Conservation (phyloP, 2,329 filamentous ascomycete species). For the Cyphellophora attinorum region DNA sequence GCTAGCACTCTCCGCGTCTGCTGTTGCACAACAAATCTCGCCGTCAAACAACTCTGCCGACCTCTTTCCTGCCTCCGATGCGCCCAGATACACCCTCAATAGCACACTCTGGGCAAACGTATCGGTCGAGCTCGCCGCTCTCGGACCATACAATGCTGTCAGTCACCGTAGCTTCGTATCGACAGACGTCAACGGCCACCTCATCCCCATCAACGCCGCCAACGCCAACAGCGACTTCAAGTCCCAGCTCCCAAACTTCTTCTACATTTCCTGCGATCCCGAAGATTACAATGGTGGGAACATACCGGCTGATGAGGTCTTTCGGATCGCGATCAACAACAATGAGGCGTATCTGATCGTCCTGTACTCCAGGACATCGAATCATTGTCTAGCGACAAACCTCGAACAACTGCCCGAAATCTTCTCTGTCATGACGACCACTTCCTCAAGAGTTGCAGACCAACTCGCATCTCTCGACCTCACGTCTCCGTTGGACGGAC, state of each 20-base stretch:
- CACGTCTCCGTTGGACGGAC: constrained; percentile 5
- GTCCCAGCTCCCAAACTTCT: constrained; percentile 19
- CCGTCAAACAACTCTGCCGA: constrained; percentile 15
- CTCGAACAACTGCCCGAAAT: constrained; percentile 19
- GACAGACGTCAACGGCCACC: constrained; percentile 9
- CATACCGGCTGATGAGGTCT: constrained; percentile 24
- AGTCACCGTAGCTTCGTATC: constrained; percentile 11
- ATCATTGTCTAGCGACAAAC: constrained; percentile 27
- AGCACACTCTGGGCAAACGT: constrained; percentile 12
- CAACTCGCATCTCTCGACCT: constrained; percentile 15
- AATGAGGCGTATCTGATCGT: constrained; percentile 25
- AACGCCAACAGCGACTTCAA: constrained; percentile 12
- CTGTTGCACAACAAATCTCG: constrained; percentile 12
- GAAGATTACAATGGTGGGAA: constrained; percentile 30
- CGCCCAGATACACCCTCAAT: constrained; percentile 16
- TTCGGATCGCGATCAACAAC: constrained; percentile 24
- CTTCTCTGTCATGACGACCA: constrained; percentile 27
- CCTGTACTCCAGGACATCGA: constrained; percentile 28
- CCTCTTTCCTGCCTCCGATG: constrained; percentile 11
- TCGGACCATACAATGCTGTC: constrained; percentile 14
- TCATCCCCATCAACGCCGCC: constrained; percentile 13
- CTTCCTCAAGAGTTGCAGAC: constrained; percentile 15
- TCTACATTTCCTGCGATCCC: constrained; percentile 32
- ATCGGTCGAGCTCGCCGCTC: constrained; percentile 10
- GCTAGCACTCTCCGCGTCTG: no score